phyloP scores from a whole-genome alignment of 1,284 basidiomycete species.

The Cryptococcus deneoformans region DNA sequence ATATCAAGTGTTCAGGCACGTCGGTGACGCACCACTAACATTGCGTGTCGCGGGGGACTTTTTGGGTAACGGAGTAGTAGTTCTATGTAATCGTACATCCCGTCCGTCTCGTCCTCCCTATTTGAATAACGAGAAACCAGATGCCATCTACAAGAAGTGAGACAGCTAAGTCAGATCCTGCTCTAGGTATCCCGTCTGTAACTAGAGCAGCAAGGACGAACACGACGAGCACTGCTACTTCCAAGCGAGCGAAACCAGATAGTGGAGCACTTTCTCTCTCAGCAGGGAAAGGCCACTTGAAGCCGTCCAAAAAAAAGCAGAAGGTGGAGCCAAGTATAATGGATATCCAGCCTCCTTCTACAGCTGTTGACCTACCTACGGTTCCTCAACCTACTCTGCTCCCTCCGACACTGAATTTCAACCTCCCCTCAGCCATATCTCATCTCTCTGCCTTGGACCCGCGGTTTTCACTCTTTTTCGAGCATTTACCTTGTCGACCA shows the following conservation, averaged over 20 bases:
- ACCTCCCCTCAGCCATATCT: constrained; percentile 65
- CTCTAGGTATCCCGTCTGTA: too few relatives aligned
- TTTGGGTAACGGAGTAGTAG: too few relatives aligned
- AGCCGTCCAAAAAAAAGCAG: not conserved
- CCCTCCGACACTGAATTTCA: constrained; percentile 59
- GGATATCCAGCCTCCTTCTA: not conserved
- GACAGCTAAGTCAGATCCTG: too few relatives aligned
- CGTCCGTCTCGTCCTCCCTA: too few relatives aligned
- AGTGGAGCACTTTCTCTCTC: not conserved
- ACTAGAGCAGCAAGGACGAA: not conserved
- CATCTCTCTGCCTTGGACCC: constrained; percentile 67
- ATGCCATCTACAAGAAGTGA: too few relatives aligned
- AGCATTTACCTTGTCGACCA: constrained; percentile 32
- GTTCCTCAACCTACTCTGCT: constrained; percentile 8
- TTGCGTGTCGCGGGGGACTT: too few relatives aligned
- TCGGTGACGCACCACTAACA: too few relatives aligned
- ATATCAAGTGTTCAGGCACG: too few relatives aligned
- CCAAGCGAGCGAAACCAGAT: not conserved
- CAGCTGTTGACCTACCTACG: too few relatives aligned
- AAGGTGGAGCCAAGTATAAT: not conserved
- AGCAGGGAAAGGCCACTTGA: not conserved
- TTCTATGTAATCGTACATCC: too few relatives aligned
- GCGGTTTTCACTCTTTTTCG: constrained; percentile 69
- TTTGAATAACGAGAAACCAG: too few relatives aligned
- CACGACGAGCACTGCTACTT: not conserved